Base-by-base conservation (phyloP, 2,329 filamentous ascomycete species). In the Fusarium protoensiforme region DNA sequence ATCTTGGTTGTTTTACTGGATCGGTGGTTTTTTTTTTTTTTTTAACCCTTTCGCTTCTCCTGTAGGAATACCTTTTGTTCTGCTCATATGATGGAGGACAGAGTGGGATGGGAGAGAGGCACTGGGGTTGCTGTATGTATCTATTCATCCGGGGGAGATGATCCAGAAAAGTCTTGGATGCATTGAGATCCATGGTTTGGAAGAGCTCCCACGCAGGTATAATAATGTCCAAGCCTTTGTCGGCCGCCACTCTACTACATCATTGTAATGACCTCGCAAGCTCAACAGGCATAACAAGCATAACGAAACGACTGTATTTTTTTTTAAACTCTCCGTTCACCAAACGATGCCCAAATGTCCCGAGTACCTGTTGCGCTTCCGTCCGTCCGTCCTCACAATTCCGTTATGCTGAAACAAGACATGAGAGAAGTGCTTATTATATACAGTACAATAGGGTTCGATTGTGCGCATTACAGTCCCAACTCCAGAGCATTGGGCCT, bases 341-440 rank as follows among this genome's bases (percentile, higher is more conserved):
- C 64, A 63, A 48, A 48, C 53, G 22, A 65, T 69, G 56, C 66
- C 72, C 72, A 72, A 69, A 60, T 62, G 48, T 71, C 68, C 66
- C 65, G 39, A 75, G 61, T 65, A 71, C 67, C 65, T 68, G 64
- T 60, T 58, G 64, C 70, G 69, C 62, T 51, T 51, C 46, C 46
- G 14, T 57, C 53, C 53, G 53, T 69, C 66, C 64, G 56, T 66
- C 70, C 65, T 75, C 75, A 68, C 65, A 67, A 61, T 59, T 60
- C 51, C 61, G 64, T 41, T 61, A 71, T 69, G 65, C 64, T 65
- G 39, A 35, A 56, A 58, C 54, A 71, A 66, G 58, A 64, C 64
- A 68, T 69, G 72, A 77, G 77, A 70, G 76, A 77, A 77, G 72
- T 74, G 73, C 71, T 70, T 75, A 78, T 78, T 78, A 78, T 78